Percentiles rank a stretch among this genome's conserved stretches.
Conservation (phyloP, 306 rosid species). For the Heteromeles arbutifolia region DNA sequence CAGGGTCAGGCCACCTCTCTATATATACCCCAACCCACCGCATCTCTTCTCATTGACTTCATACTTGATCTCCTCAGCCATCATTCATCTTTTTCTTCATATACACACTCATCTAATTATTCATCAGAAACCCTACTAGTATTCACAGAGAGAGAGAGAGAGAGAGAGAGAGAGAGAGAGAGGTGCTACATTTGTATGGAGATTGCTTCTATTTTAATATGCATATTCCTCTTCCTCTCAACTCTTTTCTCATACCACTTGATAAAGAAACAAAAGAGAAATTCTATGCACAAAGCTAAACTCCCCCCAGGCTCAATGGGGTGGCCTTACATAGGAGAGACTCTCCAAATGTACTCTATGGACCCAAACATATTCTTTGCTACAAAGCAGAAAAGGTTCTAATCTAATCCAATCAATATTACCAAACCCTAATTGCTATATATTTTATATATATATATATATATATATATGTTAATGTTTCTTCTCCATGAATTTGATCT, state of each 20-base stretch:
- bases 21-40: slow-evolving; percentile 15
- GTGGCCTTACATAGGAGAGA: slow-evolving; percentile 75
- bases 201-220: slow-evolving; percentile 15
- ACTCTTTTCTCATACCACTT: slow-evolving; percentile 22
- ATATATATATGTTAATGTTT: not conserved
- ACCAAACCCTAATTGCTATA: not conserved
- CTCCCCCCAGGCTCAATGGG: slow-evolving; percentile 96
- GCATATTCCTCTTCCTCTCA: slow-evolving; percentile 38
- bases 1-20: not conserved
- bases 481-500: slow-evolving; percentile 5
- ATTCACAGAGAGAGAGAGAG: slow-evolving; percentile 3
- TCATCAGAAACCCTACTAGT: not conserved
- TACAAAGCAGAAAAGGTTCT: slow-evolving; percentile 66
- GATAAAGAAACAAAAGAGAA: slow-evolving; percentile 21
- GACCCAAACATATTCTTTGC: slow-evolving; percentile 72
- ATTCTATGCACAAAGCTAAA: slow-evolving; percentile 8
- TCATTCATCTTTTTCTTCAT: not conserved
- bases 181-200: slow-evolving; percentile 47
- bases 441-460: not conserved
- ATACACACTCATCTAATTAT: not conserved
- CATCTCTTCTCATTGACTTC: slow-evolving; percentile 1
- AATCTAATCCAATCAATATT: not conserved
- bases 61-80: not conserved
- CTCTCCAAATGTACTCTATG: slow-evolving; percentile 74
- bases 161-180: slow-evolving; percentile 5